Evolutionary conservation across 1,284 basidiomycete genomes (phyloP), one percentile per base, ranked within the genome.

Genomic region (Hemileia vastatrix): DNA sequence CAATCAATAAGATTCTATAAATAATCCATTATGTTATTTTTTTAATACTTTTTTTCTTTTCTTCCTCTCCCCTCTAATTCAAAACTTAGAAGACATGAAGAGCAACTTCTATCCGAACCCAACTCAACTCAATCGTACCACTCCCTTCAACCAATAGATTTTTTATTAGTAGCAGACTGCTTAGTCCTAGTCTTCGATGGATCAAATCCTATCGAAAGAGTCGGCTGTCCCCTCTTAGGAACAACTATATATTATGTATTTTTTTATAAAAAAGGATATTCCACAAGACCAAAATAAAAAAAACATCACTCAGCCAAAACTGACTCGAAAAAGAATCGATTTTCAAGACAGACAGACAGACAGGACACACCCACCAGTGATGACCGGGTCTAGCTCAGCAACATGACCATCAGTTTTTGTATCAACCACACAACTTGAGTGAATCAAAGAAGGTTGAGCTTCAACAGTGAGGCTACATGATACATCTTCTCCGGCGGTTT

Each of bases 151-250:
- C n/a, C n/a, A n/a, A n/a, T n/a, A n/a, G n/a, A n/a, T n/a, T n/a
- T n/a, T n/a, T n/a, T n/a, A n/a, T n/a, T n/a, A n/a, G n/a, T n/a
- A n/a, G n/a, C n/a, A n/a, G n/a, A n/a, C n/a, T n/a, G n/a, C n/a
- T n/a, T n/a, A n/a, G n/a, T n/a, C n/a, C n/a, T n/a, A n/a, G n/a
- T n/a, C n/a, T n/a, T n/a, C n/a, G n/a, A n/a, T 48, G 52, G 52
- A 27, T 54, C 52, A 24, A 54, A 54, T 4, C 52, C 52, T 18
- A 54, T 54, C 27, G 52, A 54, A 24, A 54, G 31, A 5, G 52
- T 54, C n/a, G 24, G 24, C n/a, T 54, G 52, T n/a, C 52, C 52
- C 47, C 6, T 21, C 6, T 19, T 19, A 11, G 47, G 47, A 6
- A 21, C 19, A 8, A 48, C 47, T 48, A 48, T 11, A 48, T 8